Evolutionary conservation across 179 eudicot species (phyloP).

Genomic region (Silene noctiflora): DNA sequence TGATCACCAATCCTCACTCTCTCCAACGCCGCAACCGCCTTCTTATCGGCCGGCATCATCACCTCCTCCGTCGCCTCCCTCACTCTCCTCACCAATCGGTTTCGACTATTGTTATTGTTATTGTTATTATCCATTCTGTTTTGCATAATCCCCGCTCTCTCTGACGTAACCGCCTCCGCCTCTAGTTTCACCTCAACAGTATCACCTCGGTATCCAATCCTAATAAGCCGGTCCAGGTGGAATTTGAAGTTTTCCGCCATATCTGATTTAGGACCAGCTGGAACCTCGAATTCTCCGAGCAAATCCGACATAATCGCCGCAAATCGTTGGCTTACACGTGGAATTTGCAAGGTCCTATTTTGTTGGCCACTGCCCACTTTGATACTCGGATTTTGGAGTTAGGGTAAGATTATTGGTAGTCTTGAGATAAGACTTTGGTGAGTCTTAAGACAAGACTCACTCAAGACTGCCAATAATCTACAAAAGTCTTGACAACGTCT

Average conservation of each 20-base stretch:
- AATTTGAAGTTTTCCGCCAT: constrained; percentile 31
- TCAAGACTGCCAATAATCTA: too few species aligned
- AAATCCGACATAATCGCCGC: constrained; percentile 7
- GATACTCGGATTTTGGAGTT: too few species aligned
- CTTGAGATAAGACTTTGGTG: too few species aligned
- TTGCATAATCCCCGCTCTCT: constrained; percentile 20
- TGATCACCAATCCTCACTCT: constrained; percentile 15
- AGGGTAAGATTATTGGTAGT: too few species aligned
- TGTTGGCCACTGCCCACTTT: too few species aligned
- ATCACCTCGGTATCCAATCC: constrained; percentile 7
- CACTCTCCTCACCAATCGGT: constrained; percentile 1
- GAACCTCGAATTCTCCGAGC: constrained; percentile 25
- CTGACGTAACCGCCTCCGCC: constrained; percentile 12
- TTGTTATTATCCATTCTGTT: constrained; percentile 19
- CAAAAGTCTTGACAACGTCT: too few species aligned
- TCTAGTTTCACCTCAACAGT: constrained; percentile 1
- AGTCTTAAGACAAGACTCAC: too few species aligned
- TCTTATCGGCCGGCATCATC: constrained; percentile 23
- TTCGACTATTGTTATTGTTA: constrained; percentile 17
- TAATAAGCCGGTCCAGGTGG: constrained; percentile 17
- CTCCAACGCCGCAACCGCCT: constrained; percentile 34
- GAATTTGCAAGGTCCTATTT: too few species aligned
- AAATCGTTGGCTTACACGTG: background rate
- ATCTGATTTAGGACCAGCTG: background rate
- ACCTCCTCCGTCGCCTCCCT: constrained; percentile 17